Conservation (phyloP, 129 eudicot species). For the Artemisia annua region DNA sequence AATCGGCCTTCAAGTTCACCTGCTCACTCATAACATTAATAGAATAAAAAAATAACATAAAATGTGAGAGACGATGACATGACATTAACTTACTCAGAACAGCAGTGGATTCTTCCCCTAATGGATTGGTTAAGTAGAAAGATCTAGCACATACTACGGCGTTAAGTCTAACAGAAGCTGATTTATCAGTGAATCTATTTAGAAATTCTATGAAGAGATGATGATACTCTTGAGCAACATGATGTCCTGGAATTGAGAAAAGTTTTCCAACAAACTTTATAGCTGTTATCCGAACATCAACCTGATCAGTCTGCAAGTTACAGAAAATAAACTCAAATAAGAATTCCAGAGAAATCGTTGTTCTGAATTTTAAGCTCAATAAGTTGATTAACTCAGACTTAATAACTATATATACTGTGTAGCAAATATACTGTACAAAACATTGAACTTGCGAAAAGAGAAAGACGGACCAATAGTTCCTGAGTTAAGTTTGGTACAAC, state of each 20-base stretch:
- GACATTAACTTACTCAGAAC: conserved; percentile 53
- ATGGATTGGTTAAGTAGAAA: conserved; percentile 53
- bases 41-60: background rate
- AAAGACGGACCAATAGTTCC: conserved; percentile 69
- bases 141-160: conserved; percentile 72
- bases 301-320: conserved; percentile 82
- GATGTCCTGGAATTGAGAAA: conserved; percentile 52
- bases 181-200: conserved; percentile 83
- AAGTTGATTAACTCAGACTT: conserved; percentile 10
- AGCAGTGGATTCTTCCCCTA: conserved; percentile 59
- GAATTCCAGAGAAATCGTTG: background rate
- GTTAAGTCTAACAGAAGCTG: conserved; percentile 73
- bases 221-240: conserved; percentile 60
- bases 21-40: conserved; percentile 38
- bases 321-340: background rate
- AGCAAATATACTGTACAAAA: background rate
- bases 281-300: conserved; percentile 93
- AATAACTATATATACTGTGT: background rate
- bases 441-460: background rate
- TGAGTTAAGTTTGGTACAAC: conserved; percentile 77
- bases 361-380: conserved; percentile 3
- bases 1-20: conserved; percentile 84
- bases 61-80: background rate
- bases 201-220: conserved; percentile 70
- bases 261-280: conserved; percentile 71